phyloP scores from a whole-genome alignment of 2,329 filamentous ascomycete genomes.

The Colletotrichum limetticola region DNA sequence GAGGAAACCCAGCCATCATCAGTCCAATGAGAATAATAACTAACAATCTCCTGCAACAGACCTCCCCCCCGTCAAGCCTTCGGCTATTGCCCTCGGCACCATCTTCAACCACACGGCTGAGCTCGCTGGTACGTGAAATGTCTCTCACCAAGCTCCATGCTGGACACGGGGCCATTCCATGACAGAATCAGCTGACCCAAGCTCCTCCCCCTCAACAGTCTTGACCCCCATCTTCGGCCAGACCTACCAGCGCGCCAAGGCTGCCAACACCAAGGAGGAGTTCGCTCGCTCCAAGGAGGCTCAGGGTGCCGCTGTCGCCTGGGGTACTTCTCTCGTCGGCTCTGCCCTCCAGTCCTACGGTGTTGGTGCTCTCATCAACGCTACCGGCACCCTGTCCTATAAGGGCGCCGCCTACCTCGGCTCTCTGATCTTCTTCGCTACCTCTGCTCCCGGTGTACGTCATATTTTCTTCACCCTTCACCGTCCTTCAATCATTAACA shows the following conservation, averaged over 20 bases:
- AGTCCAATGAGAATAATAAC: background rate
- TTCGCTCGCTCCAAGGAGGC: slow-evolving; percentile 95
- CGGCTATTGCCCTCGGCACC: slow-evolving; percentile 95
- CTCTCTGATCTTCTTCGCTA: slow-evolving; percentile 89
- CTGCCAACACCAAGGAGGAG: slow-evolving; percentile 94
- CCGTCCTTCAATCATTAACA: background rate
- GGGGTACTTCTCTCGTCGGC: slow-evolving; percentile 90
- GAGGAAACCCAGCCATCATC: background rate
- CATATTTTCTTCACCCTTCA: background rate
- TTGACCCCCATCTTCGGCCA: slow-evolving; percentile 92
- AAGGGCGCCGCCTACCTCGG: slow-evolving; percentile 97
- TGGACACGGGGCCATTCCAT: background rate
- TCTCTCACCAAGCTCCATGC: background rate
- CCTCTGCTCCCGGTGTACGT: slow-evolving; percentile 82
- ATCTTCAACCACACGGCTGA: slow-evolving; percentile 95
- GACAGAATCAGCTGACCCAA: slow-evolving; percentile 7
- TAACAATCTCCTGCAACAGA: slow-evolving; percentile 50
- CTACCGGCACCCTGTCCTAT: slow-evolving; percentile 93
- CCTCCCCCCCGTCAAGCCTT: slow-evolving; percentile 88
- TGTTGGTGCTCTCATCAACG: slow-evolving; percentile 91
- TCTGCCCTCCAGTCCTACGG: slow-evolving; percentile 91
- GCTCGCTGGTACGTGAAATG: slow-evolving; percentile 66
- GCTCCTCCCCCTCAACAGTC: slow-evolving; percentile 54
- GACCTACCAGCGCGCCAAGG: slow-evolving; percentile 92
- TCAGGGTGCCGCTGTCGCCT: slow-evolving; percentile 85